phyloP scores from a whole-genome alignment of 2,329 filamentous ascomycete genomes.

The Alternaria atra region DNA sequence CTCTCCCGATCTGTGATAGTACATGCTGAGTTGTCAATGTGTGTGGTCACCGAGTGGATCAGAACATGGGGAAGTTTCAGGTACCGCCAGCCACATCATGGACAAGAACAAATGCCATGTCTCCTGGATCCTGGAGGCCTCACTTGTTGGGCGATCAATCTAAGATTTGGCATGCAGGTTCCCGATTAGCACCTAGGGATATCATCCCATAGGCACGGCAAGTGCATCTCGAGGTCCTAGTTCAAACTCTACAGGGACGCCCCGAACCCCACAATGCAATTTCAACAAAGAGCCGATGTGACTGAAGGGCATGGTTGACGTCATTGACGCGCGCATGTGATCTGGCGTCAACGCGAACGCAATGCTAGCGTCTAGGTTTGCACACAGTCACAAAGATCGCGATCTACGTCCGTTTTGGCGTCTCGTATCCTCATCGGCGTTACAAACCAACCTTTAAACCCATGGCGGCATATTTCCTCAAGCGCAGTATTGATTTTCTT shows the following conservation, averaged over 20 bases:
- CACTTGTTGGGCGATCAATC: constrained; percentile 10
- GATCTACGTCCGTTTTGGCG: not conserved
- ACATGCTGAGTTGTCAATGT: not conserved
- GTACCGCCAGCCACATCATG: not conserved
- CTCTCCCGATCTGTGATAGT: not conserved
- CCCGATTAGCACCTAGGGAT: not conserved
- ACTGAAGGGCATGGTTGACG: constrained; percentile 6
- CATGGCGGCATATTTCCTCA: not conserved
- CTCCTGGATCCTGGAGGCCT: constrained; percentile 1
- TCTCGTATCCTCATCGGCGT: not conserved
- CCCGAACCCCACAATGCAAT: not conserved
- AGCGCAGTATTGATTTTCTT: not conserved
- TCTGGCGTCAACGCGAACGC: constrained; percentile 15
- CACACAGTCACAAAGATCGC: not conserved
- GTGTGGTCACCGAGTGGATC: not conserved
- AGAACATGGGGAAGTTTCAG: constrained; percentile 11
- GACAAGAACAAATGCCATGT: constrained; percentile 9
- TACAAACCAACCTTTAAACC: not conserved
- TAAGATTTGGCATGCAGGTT: constrained; percentile 14
- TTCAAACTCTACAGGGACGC: not conserved
- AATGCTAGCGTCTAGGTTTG: not conserved
- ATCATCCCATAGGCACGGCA: not conserved
- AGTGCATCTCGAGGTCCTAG: not conserved
- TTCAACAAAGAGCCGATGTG: not conserved
- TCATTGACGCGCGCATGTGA: constrained; percentile 16